Evolutionary conservation across 2,329 filamentous ascomycete species (phyloP).

Genomic region (Diplocarpon rosae): DNA sequence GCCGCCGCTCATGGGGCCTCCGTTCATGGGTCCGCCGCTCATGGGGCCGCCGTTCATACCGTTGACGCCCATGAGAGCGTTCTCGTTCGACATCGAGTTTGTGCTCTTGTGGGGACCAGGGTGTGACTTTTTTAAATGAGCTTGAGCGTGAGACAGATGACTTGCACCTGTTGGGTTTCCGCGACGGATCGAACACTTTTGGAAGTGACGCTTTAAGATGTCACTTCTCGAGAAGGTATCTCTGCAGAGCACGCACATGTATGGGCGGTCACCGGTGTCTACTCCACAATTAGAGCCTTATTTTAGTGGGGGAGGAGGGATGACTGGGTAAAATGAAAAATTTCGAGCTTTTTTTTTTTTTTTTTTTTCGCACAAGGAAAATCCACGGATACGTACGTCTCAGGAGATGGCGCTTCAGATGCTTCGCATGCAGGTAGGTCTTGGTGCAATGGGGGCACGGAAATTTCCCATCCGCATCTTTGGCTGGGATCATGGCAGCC

Average conservation of each 20-base stretch:
- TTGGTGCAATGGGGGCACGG: slow-evolving; percentile 97
- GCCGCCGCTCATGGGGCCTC: slow-evolving; percentile 39
- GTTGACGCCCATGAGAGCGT: slow-evolving; percentile 47
- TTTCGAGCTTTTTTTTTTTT: too few species aligned
- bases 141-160: slow-evolving; percentile 86
- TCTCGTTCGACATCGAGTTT: slow-evolving; percentile 46
- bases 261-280: slow-evolving; percentile 97
- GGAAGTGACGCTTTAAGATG: slow-evolving; percentile 96
- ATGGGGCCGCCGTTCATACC: slow-evolving; percentile 47
- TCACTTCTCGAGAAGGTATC: slow-evolving; percentile 97
- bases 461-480: slow-evolving; percentile 96
- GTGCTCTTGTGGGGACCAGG: slow-evolving; percentile 42
- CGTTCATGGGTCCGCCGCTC: slow-evolving; percentile 47
- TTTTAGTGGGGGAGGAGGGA: background rate
- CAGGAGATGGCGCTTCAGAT: slow-evolving; percentile 89
- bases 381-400: slow-evolving; percentile 68
- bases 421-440: slow-evolving; percentile 94
- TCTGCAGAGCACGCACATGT: slow-evolving; percentile 95
- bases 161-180: slow-evolving; percentile 92
- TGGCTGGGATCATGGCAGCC: slow-evolving; percentile 76
- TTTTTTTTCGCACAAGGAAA: too few species aligned
- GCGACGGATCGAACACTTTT: slow-evolving; percentile 94
- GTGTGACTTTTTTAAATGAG: slow-evolving; percentile 71
- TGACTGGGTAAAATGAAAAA: too few species aligned
- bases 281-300: slow-evolving; percentile 18